Evolutionary conservation across 2,329 filamentous ascomycete species (phyloP), one percentile per base, ranked within the genome.

Genomic region (Tolypocladium ophioglossoides): DNA sequence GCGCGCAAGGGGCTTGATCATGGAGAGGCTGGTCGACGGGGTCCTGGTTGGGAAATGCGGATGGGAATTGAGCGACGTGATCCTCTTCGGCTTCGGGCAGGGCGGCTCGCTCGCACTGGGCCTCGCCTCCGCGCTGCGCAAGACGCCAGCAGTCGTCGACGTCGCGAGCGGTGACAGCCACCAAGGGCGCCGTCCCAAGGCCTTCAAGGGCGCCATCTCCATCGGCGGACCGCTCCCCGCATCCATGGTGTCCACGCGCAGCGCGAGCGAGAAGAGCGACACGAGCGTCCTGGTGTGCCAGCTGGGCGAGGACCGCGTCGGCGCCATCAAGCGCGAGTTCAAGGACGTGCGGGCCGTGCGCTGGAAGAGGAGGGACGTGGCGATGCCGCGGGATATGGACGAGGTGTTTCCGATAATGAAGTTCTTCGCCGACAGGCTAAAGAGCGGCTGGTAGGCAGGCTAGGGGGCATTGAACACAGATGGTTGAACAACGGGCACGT

Each of bases 351-450:
- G 83, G 67, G 76, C 85, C 58, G 83, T 83, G 54, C 80, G 80
- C 63, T 94, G 88, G 83, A 80, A 78, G 63, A 82, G 85, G 64
- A 70, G 68, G 3, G 87, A 85, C 7, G 89, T 95, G 68, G 79
- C 79, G 1, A 96, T 96, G 91, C 90, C 91, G n/a, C 74, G 77
- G 48, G 86, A 78, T 66, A 78, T 86, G 52, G 90, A 95, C 12
- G 91, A 97, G 76, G 91, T 95, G 79, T 66, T 91, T 63, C 91
- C 91, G 0, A 79, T 96, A 56, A 96, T 96, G 90, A 82, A 86
- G 64, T 96, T 86, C 62, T 79, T 91, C 62, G 85, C 85, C 0
- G 78, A 85, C 51, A 78, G 85, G 63, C 68, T 94, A 20, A 63
- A 54, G 34, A 61, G 55, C 52, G 65, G 60, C 20, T 64, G 60